A percentile compares a stretch with the other conserved stretches of the same genome.
These are phyloP conservation scores for Dictyostelium capitatum DNA, from an alignment of 78 protist species.

Conservation along the genomic window DNA sequence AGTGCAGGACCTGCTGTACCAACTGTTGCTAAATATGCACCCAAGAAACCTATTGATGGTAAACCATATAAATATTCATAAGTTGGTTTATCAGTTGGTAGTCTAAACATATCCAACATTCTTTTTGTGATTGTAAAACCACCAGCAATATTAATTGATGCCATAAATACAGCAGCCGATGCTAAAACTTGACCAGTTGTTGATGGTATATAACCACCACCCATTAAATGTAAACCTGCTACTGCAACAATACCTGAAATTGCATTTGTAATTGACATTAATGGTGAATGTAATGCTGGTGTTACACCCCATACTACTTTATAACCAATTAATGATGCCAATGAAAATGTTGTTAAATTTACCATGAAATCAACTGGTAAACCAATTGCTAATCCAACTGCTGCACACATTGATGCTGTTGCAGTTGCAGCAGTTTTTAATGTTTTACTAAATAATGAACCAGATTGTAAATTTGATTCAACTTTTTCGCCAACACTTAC, in stretches of 20 bases:
- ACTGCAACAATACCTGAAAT: constrained; percentile 97
- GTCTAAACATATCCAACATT: constrained; percentile 97
- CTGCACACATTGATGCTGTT: constrained; percentile 22
- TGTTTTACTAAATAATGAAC: background rate
- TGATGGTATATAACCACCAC: constrained; percentile 72
- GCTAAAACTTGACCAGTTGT: constrained; percentile 76
- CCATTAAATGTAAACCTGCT: constrained; percentile 95
- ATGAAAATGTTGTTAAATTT: constrained; percentile 86
- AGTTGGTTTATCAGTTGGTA: constrained; percentile 58
- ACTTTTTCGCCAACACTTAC: background rate
- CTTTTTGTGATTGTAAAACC: constrained; percentile 97
- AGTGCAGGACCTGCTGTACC: constrained; percentile 8
- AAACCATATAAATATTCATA: constrained; percentile 64
- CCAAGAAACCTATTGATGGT: constrained; percentile 58
- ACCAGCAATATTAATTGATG: constrained; percentile 97
- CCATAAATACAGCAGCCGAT: constrained; percentile 88
- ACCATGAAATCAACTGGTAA: constrained; percentile 70
- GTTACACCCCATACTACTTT: constrained; percentile 97
- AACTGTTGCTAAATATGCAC: constrained; percentile 42
- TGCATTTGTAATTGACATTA: constrained; percentile 99
- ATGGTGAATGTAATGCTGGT: constrained; percentile 98
- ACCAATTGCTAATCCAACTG: constrained; percentile 13
- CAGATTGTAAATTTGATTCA: background rate
- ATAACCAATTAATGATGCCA: constrained; percentile 93
- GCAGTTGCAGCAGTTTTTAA: constrained; percentile 30